phyloP scores from a whole-genome alignment of 768 basidiomycete genomes.

The Tremella yokohamensis region DNA sequence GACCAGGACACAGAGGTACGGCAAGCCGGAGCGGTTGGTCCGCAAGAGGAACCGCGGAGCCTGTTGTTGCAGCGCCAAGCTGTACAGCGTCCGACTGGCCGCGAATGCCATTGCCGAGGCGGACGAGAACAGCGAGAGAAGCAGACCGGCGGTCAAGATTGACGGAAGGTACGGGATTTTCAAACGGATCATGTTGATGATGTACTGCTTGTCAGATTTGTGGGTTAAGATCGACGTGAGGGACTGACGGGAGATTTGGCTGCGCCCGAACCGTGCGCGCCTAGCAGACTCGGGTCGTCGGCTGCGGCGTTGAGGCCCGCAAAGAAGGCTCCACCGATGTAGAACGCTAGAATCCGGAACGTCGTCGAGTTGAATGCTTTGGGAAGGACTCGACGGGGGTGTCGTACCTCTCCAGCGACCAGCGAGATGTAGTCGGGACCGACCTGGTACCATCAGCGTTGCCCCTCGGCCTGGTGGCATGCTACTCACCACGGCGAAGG shows the following conservation, averaged over 20 bases:
- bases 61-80: constrained; percentile 71
- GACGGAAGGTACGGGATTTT: constrained; percentile 17
- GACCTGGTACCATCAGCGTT: constrained; percentile 2
- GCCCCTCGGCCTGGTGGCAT: background rate
- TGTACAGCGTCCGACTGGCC: constrained; percentile 59
- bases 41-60: constrained; percentile 74
- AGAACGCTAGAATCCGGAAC: constrained; percentile 23
- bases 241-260: constrained; percentile 11
- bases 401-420: constrained; percentile 22
- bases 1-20: constrained; percentile 62
- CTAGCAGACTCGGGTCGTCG: constrained; percentile 19
- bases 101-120: constrained; percentile 17
- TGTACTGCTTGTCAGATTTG: constrained; percentile 7
- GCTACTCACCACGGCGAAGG: constrained; percentile 17
- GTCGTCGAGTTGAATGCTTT: constrained; percentile 28
- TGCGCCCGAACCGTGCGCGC: constrained; percentile 28
- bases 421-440: constrained; percentile 29
- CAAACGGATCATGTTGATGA: constrained; percentile 20
- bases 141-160: constrained; percentile 20
- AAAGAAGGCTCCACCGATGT: constrained; percentile 19
- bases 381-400: constrained; percentile 26
- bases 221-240: too few relatives aligned
- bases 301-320: constrained; percentile 17
- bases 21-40: constrained; percentile 70
- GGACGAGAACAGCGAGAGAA: constrained; percentile 17